These are phyloP conservation scores for Pestalotiopsis fici DNA, from an alignment of 2,329 filamentous ascomycete genomes.

Conservation along the genomic window DNA sequence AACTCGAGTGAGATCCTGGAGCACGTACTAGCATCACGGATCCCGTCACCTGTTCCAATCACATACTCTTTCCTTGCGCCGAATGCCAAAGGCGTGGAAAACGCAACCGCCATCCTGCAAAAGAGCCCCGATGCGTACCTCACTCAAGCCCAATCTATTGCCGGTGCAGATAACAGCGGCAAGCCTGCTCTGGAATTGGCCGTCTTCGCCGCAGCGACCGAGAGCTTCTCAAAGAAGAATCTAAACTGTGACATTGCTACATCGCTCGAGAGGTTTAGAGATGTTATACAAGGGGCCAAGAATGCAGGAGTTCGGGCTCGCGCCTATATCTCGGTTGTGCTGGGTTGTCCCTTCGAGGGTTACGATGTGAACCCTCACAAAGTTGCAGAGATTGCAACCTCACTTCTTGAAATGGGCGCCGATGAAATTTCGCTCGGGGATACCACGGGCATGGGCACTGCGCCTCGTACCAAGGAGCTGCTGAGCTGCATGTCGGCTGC, in stretches of 20 bases:
- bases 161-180: slow-evolving; percentile 36
- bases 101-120: slow-evolving; percentile 57
- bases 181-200: slow-evolving; percentile 68
- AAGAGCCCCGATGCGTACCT: slow-evolving; percentile 49
- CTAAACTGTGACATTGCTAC: slow-evolving; percentile 79
- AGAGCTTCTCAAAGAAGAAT: slow-evolving; percentile 78
- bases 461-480: slow-evolving; percentile 38
- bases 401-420: slow-evolving; percentile 80
- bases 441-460: slow-evolving; percentile 86
- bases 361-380: slow-evolving; percentile 62
- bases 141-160: slow-evolving; percentile 48
- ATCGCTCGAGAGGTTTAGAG: slow-evolving; percentile 69
- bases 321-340: slow-evolving; percentile 78
- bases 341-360: slow-evolving; percentile 78
- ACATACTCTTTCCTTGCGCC: slow-evolving; percentile 82
- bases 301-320: slow-evolving; percentile 67
- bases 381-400: slow-evolving; percentile 67
- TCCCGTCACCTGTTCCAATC: slow-evolving; percentile 55
- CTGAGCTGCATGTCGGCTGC: slow-evolving; percentile 50
- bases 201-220: slow-evolving; percentile 81
- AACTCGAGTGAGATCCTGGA: slow-evolving; percentile 75
- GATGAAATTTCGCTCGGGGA: slow-evolving; percentile 90
- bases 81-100: slow-evolving; percentile 71
- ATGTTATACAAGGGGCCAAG: slow-evolving; percentile 71
- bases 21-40: slow-evolving; percentile 62